Percentiles rank a stretch among this genome's conserved stretches.
These are phyloP conservation scores for Nothophoma quercina DNA, from an alignment of 2,329 filamentous ascomycete species.

Conservation along the genomic window DNA sequence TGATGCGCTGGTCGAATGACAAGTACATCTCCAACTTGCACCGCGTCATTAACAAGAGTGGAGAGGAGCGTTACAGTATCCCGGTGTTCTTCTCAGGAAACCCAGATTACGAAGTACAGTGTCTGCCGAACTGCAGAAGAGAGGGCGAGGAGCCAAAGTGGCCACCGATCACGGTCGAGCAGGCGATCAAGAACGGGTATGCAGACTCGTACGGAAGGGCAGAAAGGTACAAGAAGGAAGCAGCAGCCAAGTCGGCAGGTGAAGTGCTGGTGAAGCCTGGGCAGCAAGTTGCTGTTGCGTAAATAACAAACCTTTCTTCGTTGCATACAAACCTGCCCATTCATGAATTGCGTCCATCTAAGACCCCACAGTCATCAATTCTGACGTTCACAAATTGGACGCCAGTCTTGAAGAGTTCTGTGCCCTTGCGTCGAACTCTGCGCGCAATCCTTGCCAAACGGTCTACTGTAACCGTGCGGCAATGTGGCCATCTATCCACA, in stretches of 20 bases:
- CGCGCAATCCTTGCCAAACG: no score
- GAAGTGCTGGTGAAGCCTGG: conserved; percentile 3
- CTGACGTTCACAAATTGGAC: no score
- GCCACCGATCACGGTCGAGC: conserved; percentile 52
- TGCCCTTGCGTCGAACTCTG: no score
- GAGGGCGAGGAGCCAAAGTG: conserved; percentile 51
- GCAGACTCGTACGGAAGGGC: conserved; percentile 54
- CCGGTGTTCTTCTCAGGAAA: conserved; percentile 55
- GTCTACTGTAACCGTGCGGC: no score
- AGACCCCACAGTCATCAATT: no score
- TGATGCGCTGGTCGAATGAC: conserved; percentile 55
- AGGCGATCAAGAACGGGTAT: conserved; percentile 52
- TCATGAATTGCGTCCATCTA: no score
- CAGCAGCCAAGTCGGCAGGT: conserved; percentile 28
- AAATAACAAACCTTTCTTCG: background rate
- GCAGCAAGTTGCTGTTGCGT: conserved; percentile 30
- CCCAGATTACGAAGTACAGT: conserved; percentile 53
- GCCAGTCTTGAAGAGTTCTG: no score
- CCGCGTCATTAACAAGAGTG: conserved; percentile 53
- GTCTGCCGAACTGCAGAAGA: conserved; percentile 52
- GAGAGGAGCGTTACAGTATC: conserved; percentile 42
- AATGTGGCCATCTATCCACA: no score
- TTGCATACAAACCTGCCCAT: no score
- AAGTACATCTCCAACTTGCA: conserved; percentile 53
- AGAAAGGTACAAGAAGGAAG: conserved; percentile 52